phyloP scores from a whole-genome alignment of 192 early-diverging fungal species.

The Linnemannia schmuckeri region DNA sequence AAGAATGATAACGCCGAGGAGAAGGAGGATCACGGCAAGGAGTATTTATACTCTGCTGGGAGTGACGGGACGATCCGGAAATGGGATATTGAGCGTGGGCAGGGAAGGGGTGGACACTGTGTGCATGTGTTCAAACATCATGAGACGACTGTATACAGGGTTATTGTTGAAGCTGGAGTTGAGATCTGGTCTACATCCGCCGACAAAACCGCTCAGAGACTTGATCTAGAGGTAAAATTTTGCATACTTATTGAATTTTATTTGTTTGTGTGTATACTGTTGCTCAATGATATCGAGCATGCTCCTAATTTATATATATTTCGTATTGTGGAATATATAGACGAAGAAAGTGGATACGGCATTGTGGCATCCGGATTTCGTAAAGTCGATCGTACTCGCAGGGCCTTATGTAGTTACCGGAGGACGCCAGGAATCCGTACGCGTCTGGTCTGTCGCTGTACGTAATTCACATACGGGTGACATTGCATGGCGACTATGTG shows the following conservation, averaged over 20 bases:
- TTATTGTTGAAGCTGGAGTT: slow-evolving; percentile 69
- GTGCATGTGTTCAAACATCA: slow-evolving; percentile 74
- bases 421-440: slow-evolving; percentile 85
- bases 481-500: too few relatives aligned
- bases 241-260: background rate
- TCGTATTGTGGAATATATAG: slow-evolving; percentile 45
- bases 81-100: slow-evolving; percentile 68
- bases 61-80: slow-evolving; percentile 76
- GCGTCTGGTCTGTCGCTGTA: slow-evolving; percentile 91
- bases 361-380: slow-evolving; percentile 86
- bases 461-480: slow-evolving; percentile 10
- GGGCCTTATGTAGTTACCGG: slow-evolving; percentile 87
- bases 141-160: slow-evolving; percentile 81
- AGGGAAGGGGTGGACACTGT: slow-evolving; percentile 48
- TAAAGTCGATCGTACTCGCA: slow-evolving; percentile 74
- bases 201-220: slow-evolving; percentile 89
- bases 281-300: background rate
- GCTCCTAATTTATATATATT: background rate
- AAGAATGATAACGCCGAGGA: slow-evolving; percentile 14
- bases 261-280: background rate
- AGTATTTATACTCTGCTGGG: slow-evolving; percentile 70
- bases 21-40: slow-evolving; percentile 61
- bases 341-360: slow-evolving; percentile 78
- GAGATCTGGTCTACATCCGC: slow-evolving; percentile 92
- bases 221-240: slow-evolving; percentile 81